Percentiles rank a stretch among this genome's conserved stretches.
phyloP scores from a whole-genome alignment of 2,329 filamentous ascomycete species.

The Ceratocystis eucalypticola region DNA sequence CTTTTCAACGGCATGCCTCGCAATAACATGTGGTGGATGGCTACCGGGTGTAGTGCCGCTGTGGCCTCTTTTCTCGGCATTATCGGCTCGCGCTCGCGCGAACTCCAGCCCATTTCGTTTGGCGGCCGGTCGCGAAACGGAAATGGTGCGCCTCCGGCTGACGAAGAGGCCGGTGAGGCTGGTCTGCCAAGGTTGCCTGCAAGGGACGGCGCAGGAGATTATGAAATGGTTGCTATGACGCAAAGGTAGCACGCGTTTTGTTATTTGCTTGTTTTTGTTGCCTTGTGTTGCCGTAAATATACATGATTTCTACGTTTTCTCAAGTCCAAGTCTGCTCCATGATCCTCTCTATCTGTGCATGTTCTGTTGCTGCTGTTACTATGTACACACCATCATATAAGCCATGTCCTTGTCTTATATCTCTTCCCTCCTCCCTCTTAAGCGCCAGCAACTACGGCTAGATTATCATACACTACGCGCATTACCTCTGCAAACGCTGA shows the following conservation, averaged over 20 bases:
- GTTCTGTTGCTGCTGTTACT: not conserved
- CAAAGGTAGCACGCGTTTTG: not conserved
- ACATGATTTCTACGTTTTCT: not conserved
- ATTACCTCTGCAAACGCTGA: slow-evolving; percentile 78
- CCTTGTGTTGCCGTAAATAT: not conserved
- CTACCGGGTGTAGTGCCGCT: slow-evolving; percentile 36
- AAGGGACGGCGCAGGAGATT: slow-evolving; percentile 45
- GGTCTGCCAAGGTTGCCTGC: slow-evolving; percentile 34
- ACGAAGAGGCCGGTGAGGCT: slow-evolving; percentile 38
- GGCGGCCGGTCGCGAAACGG: slow-evolving; percentile 40
- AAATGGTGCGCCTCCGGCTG: slow-evolving; percentile 19
- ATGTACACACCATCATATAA: not conserved
- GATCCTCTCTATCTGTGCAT: not conserved
- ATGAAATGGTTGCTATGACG: slow-evolving; percentile 51
- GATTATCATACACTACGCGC: slow-evolving; percentile 79
- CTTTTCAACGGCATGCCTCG: slow-evolving; percentile 70
- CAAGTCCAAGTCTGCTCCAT: not conserved
- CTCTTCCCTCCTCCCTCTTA: not conserved
- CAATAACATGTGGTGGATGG: slow-evolving; percentile 75
- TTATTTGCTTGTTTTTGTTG: not conserved
- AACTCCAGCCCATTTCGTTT: slow-evolving; percentile 79
- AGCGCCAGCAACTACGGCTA: slow-evolving; percentile 67
- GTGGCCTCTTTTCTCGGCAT: slow-evolving; percentile 52
- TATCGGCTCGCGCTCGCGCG: slow-evolving; percentile 84
- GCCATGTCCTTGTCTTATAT: not conserved